Evolutionary conservation across 2,329 filamentous ascomycete genomes (phyloP), one percentile per base, ranked within the genome.

Genomic region (Verticillium zaregamsianum): DNA sequence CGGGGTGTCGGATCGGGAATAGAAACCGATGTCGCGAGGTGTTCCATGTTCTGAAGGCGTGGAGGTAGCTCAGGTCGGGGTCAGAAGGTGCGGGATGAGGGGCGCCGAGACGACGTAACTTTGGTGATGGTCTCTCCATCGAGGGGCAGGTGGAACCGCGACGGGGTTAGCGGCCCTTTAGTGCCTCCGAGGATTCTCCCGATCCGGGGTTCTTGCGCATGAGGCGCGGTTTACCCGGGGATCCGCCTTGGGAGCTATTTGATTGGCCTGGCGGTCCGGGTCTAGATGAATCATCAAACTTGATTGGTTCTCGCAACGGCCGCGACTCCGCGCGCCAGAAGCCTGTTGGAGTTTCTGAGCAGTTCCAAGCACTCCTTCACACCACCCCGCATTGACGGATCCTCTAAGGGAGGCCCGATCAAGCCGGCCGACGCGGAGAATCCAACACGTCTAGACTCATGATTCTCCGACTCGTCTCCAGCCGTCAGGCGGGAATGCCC

Each of bases 131-230:
- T 3, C 11, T n/a, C n/a, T 49, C n/a, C 6, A 49, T 49, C 55
- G 55, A 35, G 55, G 55, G 35, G 33, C 32, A 39, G 14, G 32
- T 35, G 32, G 56, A 39, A 8, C n/a, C 20, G 11, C 8, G 20
- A 39, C 35, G 5, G 11, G 15, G 15, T 9, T 23, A 57, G 31
- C 28, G 55, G 25, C 35, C 20, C 8, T 23, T 49, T 58, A 45
- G 56, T 25, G 56, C 5, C 56, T 58, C 56, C 56, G 56, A 37
- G 56, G 56, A 40, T 58, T 58, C 56, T 58, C 56, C 56, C 33
- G 5, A 40, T 39, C 56, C 45, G 45, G 45, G 45, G 45, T 49
- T 49, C 45, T 7, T 49, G 45, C 45, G 45, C 45, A 14, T 23
- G n/a, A 23, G 45, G 45, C 45, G 45, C 20, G 9, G 45, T 49